Conservation (phyloP, 192 early-diverging fungal genomes). For the Backusella liffmaniae region DNA sequence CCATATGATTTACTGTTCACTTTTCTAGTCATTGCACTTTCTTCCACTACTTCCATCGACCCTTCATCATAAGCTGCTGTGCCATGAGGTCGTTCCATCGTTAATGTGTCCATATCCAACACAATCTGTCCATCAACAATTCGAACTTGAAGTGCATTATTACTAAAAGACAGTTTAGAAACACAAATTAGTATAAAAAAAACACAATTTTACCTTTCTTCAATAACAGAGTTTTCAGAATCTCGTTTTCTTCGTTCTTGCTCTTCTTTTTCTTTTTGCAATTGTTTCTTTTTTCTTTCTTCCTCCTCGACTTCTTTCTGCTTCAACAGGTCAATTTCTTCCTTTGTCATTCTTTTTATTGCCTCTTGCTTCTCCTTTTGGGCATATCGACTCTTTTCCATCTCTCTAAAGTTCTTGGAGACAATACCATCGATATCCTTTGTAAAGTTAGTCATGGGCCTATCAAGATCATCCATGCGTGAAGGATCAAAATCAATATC, state of each 20-base stretch:
- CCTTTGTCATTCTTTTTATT: neutral
- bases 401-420: slow-evolving; percentile 29
- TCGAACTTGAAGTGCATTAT: slow-evolving; percentile 33
- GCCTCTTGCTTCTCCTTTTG: neutral
- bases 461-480: slow-evolving; percentile 11
- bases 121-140: slow-evolving; percentile 37
- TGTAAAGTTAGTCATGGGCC: slow-evolving; percentile 19
- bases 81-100: slow-evolving; percentile 11
- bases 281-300: slow-evolving; percentile 9
- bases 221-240: slow-evolving; percentile 4
- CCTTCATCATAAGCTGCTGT: neutral
- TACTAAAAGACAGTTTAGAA: slow-evolving; percentile 8
- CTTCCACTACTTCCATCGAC: slow-evolving; percentile 32
- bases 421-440: slow-evolving; percentile 25
- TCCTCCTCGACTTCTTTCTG: slow-evolving; percentile 1
- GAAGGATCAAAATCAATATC: slow-evolving; percentile 21
- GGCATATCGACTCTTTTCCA: slow-evolving; percentile 10
- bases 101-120: slow-evolving; percentile 29
- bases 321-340: neutral
- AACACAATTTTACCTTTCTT: slow-evolving; percentile 21
- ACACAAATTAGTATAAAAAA: neutral
- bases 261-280: slow-evolving; percentile 11
- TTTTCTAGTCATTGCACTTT: slow-evolving; percentile 19
- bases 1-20: slow-evolving; percentile 29
- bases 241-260: neutral